Base-by-base conservation (phyloP, 495 filamentous ascomycete species). In the Penicillium parvum region DNA sequence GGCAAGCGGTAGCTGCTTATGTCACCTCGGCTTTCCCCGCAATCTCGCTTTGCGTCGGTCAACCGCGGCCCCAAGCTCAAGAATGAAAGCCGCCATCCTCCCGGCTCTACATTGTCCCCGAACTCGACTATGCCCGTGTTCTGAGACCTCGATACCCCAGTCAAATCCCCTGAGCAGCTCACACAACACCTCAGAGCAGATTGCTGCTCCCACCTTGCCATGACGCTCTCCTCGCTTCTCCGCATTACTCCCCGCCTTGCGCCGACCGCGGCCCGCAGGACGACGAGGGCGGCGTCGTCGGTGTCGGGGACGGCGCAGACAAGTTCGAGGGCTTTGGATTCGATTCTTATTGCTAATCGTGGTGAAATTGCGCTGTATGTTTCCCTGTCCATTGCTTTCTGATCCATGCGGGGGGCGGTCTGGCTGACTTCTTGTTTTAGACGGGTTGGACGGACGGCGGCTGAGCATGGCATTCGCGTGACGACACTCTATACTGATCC, bases 401-500 rank as follows among this genome's bases (percentile, higher is more conserved):
- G 10, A 14, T 8, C n/a, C 16, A 21, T 14, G 7, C 8, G 3
- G 26, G 18, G n/a, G n/a, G n/a, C n/a, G n/a, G 8, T 22, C 34
- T 14, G 19, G 14, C 4, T 55, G 34, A 54, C 42, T 32, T 28
- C 45, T 29, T 18, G 7, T 16, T 3, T 11, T 33, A 85, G 82
- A 40, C 85, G 92, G 44, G 90, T 99, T 39, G 81, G 85, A 37
- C 81, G 81, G 50, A 98, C 92, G 15, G 92, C 92, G 7, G 72
- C 85, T 19, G 74, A 83, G 32, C 84, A 91, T 66, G 94, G 94
- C 40, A 95, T 98, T 59, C 82, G 84, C 41, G 94, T 90, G 17
- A 96, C 91, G 5, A 95, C 90, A 0, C 77, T 98, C 47, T 97
- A 95, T 65, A 99, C 92, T 23, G 86, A 95, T 50, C 87, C 90